phyloP scores from a whole-genome alignment of 257 asterid genomes.

The Primulina huaijiensis region DNA sequence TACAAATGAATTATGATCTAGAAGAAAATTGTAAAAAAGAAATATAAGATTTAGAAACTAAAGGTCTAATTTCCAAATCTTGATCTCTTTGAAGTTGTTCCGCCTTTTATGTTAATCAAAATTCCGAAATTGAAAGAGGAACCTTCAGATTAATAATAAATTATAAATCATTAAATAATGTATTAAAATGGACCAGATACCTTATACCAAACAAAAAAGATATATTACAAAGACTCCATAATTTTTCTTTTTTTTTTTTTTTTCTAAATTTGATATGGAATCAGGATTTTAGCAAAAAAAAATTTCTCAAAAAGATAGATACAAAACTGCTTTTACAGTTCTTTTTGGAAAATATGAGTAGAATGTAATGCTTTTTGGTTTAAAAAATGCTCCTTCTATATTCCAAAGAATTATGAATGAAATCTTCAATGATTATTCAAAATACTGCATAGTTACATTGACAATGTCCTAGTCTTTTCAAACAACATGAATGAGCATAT shows the following conservation, averaged over 20 bases:
- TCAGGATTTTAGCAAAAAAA: constrained; percentile 1
- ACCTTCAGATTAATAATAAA: background rate
- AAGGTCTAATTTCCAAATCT: background rate
- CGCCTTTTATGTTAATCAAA: background rate
- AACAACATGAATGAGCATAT: background rate
- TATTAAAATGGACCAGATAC: background rate
- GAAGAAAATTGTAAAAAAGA: background rate
- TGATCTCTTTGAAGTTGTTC: background rate
- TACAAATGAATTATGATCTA: too few relatives aligned
- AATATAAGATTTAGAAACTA: too few relatives aligned
- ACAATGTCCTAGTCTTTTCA: constrained; percentile 7
- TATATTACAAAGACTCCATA: background rate
- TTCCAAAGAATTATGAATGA: constrained; percentile 14
- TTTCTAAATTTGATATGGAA: background rate
- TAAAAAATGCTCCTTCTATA: background rate
- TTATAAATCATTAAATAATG: background rate
- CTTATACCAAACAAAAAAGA: background rate
- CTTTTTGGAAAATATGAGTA: constrained; percentile 12
- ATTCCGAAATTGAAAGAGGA: background rate
- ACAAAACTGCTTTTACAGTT: background rate
- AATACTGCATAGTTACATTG: background rate
- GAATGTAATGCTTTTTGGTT: constrained; percentile 11
- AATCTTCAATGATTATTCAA: background rate
- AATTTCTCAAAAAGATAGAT: constrained; percentile 14
- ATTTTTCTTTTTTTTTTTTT: background rate